phyloP scores from a whole-genome alignment of 352 stramenopile genomes.

The Globisporangium cylindrosporum region DNA sequence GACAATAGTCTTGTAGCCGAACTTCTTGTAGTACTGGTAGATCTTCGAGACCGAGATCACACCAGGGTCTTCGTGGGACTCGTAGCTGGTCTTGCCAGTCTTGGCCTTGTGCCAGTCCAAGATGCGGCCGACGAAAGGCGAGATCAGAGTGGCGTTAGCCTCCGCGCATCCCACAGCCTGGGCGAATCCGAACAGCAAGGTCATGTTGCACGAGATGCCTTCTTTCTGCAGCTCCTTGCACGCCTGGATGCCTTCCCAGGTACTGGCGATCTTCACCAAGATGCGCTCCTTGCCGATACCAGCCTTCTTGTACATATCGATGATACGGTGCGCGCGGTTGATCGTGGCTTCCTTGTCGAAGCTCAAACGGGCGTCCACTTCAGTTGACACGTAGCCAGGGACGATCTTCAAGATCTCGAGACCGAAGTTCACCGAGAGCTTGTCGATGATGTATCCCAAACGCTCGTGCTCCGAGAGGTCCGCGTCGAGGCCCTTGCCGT shows the following conservation, averaged over 20 bases:
- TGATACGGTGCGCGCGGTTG: constrained; percentile 92
- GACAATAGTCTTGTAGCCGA: constrained; percentile 93
- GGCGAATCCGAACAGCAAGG: constrained; percentile 96
- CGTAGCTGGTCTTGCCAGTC: constrained; percentile 89
- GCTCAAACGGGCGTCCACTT: constrained; percentile 97
- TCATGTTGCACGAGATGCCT: constrained; percentile 99
- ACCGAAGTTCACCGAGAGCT: constrained; percentile 98
- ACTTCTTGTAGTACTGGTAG: constrained; percentile 99
- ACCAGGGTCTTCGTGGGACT: constrained; percentile 94
- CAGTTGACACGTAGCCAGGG: constrained; percentile 97
- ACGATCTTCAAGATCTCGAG: constrained; percentile 96
- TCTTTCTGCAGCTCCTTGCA: constrained; percentile 95
- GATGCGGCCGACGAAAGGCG: constrained; percentile 95
- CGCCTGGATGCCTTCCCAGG: constrained; percentile 98
- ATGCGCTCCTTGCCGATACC: constrained; percentile 95
- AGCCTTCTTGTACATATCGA: constrained; percentile 96
- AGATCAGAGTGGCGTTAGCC: constrained; percentile 95
- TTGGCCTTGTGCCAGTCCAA: constrained; percentile 97
- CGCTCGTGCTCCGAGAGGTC: constrained; percentile 79
- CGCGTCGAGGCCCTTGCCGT: constrained; percentile 78
- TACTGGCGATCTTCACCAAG: constrained; percentile 98
- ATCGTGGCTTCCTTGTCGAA: constrained; percentile 96
- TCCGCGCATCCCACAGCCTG: constrained; percentile 96
- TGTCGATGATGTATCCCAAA: constrained; percentile 95
- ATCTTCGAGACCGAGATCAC: constrained; percentile 96